phyloP scores from a whole-genome alignment of 1,284 basidiomycete species.

The Porodaedalea pini region DNA sequence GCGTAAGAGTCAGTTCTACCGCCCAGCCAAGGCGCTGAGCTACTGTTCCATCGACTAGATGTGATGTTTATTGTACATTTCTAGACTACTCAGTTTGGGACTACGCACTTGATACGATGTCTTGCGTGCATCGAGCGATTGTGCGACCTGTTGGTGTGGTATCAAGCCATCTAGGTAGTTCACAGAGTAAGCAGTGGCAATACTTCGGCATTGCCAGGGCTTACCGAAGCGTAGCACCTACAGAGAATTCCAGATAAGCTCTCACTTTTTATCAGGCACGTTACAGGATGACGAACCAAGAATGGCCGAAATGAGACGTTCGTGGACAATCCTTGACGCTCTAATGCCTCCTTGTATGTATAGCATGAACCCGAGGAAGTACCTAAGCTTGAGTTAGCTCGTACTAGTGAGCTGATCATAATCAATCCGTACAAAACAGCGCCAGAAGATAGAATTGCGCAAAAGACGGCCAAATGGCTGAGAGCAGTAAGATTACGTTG shows the following conservation, averaged over 20 bases:
- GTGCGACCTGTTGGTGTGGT: slow-evolving; percentile 40
- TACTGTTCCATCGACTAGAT: slow-evolving; percentile 23
- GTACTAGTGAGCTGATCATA: no score
- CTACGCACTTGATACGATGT: slow-evolving; percentile 37
- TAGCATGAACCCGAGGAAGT: slow-evolving; percentile 29
- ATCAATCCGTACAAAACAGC: no score
- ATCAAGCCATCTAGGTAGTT: slow-evolving; percentile 34
- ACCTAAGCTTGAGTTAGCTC: slow-evolving; percentile 12
- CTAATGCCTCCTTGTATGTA: slow-evolving; percentile 24
- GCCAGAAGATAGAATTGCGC: slow-evolving; percentile 22
- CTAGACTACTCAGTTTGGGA: slow-evolving; percentile 21
- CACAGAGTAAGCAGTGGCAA: not conserved
- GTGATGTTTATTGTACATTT: not conserved
- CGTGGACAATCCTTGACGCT: not conserved
- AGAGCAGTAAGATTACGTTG: not conserved
- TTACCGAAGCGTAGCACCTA: slow-evolving; percentile 1
- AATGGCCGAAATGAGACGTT: slow-evolving; percentile 22
- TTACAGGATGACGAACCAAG: slow-evolving; percentile 36
- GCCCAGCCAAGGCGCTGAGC: slow-evolving; percentile 21
- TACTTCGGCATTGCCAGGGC: not conserved
- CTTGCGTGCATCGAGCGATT: slow-evolving; percentile 40
- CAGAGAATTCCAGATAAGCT: not conserved
- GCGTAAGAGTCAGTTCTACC: not conserved
- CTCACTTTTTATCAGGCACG: not conserved
- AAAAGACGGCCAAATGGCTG: slow-evolving; percentile 23